Conservation (phyloP, 495 filamentous ascomycete genomes). For the Cairneyella variabilis region DNA sequence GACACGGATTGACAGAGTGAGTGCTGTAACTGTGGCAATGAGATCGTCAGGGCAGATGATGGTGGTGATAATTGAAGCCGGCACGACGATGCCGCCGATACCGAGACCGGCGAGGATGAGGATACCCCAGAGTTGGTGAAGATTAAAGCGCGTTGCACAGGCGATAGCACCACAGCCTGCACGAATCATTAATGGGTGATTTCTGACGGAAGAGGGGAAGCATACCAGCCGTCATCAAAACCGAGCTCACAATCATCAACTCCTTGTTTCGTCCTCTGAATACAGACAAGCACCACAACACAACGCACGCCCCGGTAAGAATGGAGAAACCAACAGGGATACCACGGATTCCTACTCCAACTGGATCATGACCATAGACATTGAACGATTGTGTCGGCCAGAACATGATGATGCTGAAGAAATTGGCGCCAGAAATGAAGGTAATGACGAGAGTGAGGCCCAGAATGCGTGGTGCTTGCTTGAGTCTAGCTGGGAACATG, state of each 20-base stretch:
- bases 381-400: conserved; percentile 77
- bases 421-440: conserved; percentile 72
- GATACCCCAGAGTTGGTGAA: conserved; percentile 56
- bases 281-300: conserved; percentile 56
- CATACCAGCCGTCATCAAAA: conserved; percentile 55
- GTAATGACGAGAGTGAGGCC: conserved; percentile 67
- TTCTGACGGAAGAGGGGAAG: not conserved
- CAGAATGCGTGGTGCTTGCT: conserved; percentile 61
- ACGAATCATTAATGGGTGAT: not conserved
- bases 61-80: conserved; percentile 66
- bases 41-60: conserved; percentile 73
- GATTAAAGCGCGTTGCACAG: conserved; percentile 52
- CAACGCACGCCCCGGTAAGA: conserved; percentile 58
- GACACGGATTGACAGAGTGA: conserved; percentile 69
- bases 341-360: conserved; percentile 63
- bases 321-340: conserved; percentile 67
- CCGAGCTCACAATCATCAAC: conserved; percentile 57
- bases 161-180: conserved; percentile 63
- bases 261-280: conserved; percentile 61
- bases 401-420: conserved; percentile 71
- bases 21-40: conserved; percentile 69
- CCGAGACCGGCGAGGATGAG: conserved; percentile 64
- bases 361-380: conserved; percentile 68
- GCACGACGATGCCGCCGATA: conserved; percentile 75
- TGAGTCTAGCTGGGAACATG: conserved; percentile 62